Evolutionary conservation across 2,329 filamentous ascomycete species (phyloP).

Genomic region (Blastomyces gilchristii): DNA sequence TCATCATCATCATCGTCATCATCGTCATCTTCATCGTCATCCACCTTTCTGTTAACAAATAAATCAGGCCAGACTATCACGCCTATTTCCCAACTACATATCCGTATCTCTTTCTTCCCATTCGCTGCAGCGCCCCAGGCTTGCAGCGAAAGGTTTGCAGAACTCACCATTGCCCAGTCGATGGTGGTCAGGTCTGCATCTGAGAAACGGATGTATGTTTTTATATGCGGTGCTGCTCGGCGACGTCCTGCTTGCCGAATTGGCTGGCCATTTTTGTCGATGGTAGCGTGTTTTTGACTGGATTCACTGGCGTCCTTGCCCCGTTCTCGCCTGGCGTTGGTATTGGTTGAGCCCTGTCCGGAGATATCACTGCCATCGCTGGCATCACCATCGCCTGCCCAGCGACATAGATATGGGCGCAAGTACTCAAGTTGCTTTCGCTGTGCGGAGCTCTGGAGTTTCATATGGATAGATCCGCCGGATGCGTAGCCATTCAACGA

Average conservation of each 20-base stretch:
- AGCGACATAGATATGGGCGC: constrained; percentile 60
- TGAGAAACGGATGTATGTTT: constrained; percentile 67
- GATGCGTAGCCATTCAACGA: constrained; percentile 70
- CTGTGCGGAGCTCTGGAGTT: constrained; percentile 59
- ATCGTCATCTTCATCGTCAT: constrained; percentile 28
- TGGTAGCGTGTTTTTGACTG: neutral
- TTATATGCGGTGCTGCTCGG: constrained; percentile 74
- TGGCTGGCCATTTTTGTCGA: neutral
- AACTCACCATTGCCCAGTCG: constrained; percentile 79
- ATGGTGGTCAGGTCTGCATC: constrained; percentile 39
- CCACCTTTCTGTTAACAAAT: constrained; percentile 32
- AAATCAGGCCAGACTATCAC: constrained; percentile 69
- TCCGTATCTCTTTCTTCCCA: constrained; percentile 50
- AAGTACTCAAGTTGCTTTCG: constrained; percentile 64
- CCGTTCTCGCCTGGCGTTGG: neutral
- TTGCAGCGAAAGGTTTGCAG: constrained; percentile 84
- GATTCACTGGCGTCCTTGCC: neutral
- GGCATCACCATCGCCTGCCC: constrained; percentile 58
- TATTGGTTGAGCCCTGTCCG: neutral
- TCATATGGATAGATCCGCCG: constrained; percentile 73
- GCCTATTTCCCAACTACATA: constrained; percentile 75
- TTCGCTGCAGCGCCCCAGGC: constrained; percentile 66
- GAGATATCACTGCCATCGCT: neutral
- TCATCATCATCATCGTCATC: no score
- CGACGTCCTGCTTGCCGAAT: constrained; percentile 48